Conservation (phyloP, 2,329 filamentous ascomycete species). For the Aspergillus quadricinctus region DNA sequence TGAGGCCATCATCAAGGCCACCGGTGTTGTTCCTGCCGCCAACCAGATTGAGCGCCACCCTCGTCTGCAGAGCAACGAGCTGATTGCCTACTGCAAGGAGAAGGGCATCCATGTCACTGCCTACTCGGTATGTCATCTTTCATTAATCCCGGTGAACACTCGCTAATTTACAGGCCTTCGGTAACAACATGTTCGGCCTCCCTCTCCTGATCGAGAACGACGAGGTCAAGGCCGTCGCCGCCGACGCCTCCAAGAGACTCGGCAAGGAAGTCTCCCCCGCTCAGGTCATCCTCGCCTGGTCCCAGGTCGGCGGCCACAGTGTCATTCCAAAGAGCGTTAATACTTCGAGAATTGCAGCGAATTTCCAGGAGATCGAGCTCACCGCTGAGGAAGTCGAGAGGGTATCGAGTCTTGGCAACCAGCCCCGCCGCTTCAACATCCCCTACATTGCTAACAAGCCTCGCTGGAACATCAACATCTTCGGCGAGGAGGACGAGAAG, state of each 20-base stretch:
- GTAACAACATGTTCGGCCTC: conserved; percentile 56
- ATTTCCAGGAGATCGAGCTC: conserved; percentile 42
- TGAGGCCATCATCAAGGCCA: conserved; percentile 52
- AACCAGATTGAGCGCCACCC: conserved; percentile 70
- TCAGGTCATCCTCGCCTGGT: conserved; percentile 39
- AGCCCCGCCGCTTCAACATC: conserved; percentile 35
- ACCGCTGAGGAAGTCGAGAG: conserved; percentile 34
- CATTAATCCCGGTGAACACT: background rate
- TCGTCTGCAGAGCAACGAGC: conserved; percentile 58
- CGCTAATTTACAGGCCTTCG: conserved; percentile 43
- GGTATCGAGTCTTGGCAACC: conserved; percentile 29
- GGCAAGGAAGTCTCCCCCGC: conserved; percentile 31
- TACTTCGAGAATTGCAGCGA: conserved; percentile 39
- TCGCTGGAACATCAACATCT: conserved; percentile 56
- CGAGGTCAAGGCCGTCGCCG: conserved; percentile 60
- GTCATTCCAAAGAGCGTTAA: conserved; percentile 44
- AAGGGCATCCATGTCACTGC: conserved; percentile 60
- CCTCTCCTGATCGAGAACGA: conserved; percentile 62
- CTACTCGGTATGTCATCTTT: conserved; percentile 48
- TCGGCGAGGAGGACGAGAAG: conserved; percentile 52
- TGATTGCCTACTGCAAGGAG: conserved; percentile 54
- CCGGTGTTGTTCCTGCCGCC: conserved; percentile 56
- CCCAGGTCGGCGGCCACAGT: conserved; percentile 37
- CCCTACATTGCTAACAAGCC: conserved; percentile 42
- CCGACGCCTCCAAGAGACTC: conserved; percentile 44